Percentiles rank a stretch among this genome's conserved stretches.
These are phyloP conservation scores for Mycena amicta DNA, from an alignment of 768 basidiomycete genomes.

Conservation along the genomic window DNA sequence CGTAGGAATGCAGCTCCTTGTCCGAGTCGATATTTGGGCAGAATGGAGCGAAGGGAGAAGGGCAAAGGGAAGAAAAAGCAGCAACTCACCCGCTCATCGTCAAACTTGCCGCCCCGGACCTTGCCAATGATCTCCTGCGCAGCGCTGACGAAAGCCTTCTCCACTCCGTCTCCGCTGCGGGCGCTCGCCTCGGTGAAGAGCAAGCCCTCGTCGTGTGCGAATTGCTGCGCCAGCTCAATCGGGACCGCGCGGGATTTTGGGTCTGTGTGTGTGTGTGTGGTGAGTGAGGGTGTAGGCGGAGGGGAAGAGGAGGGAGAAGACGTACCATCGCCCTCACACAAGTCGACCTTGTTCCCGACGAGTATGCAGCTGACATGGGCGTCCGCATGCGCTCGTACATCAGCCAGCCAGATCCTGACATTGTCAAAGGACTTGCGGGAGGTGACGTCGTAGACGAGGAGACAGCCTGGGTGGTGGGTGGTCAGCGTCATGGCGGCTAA, in stretches of 20 bases:
- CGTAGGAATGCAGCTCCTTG: no score
- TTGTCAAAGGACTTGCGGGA: slow-evolving; percentile 68
- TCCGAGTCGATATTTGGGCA: no score
- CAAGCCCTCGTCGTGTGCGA: slow-evolving; percentile 78
- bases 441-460: slow-evolving; percentile 92
- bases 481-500: no score
- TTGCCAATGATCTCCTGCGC: slow-evolving; percentile 76
- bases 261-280: slow-evolving; percentile 9
- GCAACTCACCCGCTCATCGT: slow-evolving; percentile 74
- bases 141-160: slow-evolving; percentile 74
- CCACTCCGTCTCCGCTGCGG: slow-evolving; percentile 82
- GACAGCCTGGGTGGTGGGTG: no score
- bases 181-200: slow-evolving; percentile 90
- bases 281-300: neutral
- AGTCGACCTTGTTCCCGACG: slow-evolving; percentile 89
- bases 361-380: slow-evolving; percentile 88
- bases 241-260: slow-evolving; percentile 54
- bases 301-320: neutral
- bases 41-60: neutral
- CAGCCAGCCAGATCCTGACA: slow-evolving; percentile 77
- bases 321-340: slow-evolving; percentile 50
- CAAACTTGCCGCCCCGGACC: slow-evolving; percentile 77
- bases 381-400: slow-evolving; percentile 86
- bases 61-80: slow-evolving; percentile 2
- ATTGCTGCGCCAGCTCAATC: slow-evolving; percentile 69